A percentile compares a stretch with the other conserved stretches of the same genome.
Conservation (phyloP, 257 asterid species). For the Plantago ovata region DNA sequence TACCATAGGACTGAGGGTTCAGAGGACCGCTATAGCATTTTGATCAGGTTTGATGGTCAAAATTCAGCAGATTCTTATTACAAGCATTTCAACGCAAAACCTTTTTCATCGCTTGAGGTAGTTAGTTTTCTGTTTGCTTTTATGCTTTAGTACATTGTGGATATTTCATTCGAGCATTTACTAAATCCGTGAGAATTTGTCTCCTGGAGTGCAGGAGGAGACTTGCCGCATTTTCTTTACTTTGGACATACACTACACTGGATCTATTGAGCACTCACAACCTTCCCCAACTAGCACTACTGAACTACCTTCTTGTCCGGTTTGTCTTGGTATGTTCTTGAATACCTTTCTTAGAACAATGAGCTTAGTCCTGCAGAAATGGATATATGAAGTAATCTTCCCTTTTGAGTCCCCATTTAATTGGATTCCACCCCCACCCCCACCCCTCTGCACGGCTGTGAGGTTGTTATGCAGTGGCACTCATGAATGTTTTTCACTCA, state of each 20-base stretch:
- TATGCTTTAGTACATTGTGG: conserved; percentile 4
- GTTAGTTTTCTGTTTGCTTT: conserved; percentile 13
- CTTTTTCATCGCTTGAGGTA: conserved; percentile 89
- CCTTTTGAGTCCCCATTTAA: conserved; percentile 1
- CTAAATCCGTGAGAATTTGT: conserved; percentile 14
- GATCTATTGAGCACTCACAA: conserved; percentile 81
- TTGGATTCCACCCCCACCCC: neutral
- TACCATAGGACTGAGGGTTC: conserved; percentile 68
- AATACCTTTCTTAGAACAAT: neutral
- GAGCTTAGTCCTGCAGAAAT: conserved; percentile 11
- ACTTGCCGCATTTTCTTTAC: conserved; percentile 65
- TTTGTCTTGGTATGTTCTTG: conserved; percentile 74
- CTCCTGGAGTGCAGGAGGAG: conserved; percentile 50
- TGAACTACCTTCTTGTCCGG: conserved; percentile 90
- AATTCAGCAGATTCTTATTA: conserved; percentile 72
- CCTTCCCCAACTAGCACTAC: conserved; percentile 59
- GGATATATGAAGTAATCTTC: conserved; percentile 9
- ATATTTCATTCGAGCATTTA: conserved; percentile 2
- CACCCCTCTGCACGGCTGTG: neutral
- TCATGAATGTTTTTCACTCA: conserved; percentile 14
- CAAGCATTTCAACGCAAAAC: conserved; percentile 64
- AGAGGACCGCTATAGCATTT: conserved; percentile 74
- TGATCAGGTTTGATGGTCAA: conserved; percentile 78
- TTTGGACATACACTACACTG: conserved; percentile 78
- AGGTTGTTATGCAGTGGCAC: conserved; percentile 14